Evolutionary conservation across 176 grass and related monocot species (phyloP).

Genomic region (Ananas comosus): DNA sequence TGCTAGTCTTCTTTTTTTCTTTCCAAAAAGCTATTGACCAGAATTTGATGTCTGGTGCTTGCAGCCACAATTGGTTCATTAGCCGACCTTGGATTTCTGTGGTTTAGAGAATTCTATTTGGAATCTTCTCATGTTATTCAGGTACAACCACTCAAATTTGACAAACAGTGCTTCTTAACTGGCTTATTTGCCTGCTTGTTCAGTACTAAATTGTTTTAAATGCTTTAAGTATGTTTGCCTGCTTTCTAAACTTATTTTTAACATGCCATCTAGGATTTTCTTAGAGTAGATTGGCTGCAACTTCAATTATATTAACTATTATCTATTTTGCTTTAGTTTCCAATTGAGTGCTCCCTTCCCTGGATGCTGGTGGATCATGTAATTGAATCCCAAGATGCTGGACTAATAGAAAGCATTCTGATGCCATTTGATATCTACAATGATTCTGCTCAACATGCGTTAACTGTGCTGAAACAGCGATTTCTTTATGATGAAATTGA

Average conservation of each 20-base stretch:
- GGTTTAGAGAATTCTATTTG: constrained; percentile 98
- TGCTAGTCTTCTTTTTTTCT: neutral
- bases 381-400: constrained; percentile 79
- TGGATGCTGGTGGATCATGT: constrained; percentile 97
- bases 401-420: constrained; percentile 95
- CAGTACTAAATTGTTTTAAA: too few relatives aligned
- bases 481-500: constrained; percentile 99
- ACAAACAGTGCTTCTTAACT: neutral
- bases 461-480: constrained; percentile 84
- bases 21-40: constrained; percentile 4
- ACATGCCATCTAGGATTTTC: too few relatives aligned
- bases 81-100: constrained; percentile 97
- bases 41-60: constrained; percentile 16
- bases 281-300: neutral
- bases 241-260: too few relatives aligned
- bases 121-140: constrained; percentile 98
- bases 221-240: too few relatives aligned
- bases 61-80: constrained; percentile 89
- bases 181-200: neutral
- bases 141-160: constrained; percentile 25
- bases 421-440: constrained; percentile 99
- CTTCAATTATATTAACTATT: neutral
- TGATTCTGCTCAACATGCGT: constrained; percentile 94
- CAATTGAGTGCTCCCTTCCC: constrained; percentile 93
- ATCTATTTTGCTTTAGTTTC: constrained; percentile 51